Base-by-base conservation (phyloP, 2,329 filamentous ascomycete genomes). In the Botryotinia calthae region DNA sequence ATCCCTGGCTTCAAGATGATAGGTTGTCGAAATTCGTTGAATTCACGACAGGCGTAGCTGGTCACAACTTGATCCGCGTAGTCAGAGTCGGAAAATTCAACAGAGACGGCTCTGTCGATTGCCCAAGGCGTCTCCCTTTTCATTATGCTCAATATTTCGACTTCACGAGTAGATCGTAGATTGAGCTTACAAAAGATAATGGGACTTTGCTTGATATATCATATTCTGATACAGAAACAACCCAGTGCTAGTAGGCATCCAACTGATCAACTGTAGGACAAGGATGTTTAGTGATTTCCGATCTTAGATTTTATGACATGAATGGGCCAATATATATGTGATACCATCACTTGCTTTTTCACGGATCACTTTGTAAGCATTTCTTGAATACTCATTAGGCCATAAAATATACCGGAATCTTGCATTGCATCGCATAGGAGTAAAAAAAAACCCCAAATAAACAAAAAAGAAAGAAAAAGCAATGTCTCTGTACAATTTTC, bases 101-200 rank as follows among this genome's bases (percentile, higher is more conserved):
- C n/a, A n/a, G n/a, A n/a, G n/a, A n/a, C n/a, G n/a, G n/a, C n/a
- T n/a, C n/a, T n/a, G 46, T 5, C 9, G 4, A 1, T 12, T 48
- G 4, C 2, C 4, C 0, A 1, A 54, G 7, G 12, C 12, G 25
- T 1, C 12, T n/a, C n/a, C 5, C 14, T 16, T 16, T 54, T 54
- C 1, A 28, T 54, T 54, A 25, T 54, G 51, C n/a, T 28, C 14
- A n/a, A 4, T n/a, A 54, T 54, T 2, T 16, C 5, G 2, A 54
- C n/a, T 16, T 54, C 14, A 3, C 14, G 6, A 18, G 6, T 54
- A n/a, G n/a, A 18, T 28, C 14, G 0, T 54, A 28, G 6, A 28
- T 54, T 31, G 7, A 56, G 51, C 51, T 18, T 6, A 28, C 51
- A 56, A n/a, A 28, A 28, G 16, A 56, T 9, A 7, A 56, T 8